Conservation (phyloP, 805 yeast species). For the Grigorovia jiainica region DNA sequence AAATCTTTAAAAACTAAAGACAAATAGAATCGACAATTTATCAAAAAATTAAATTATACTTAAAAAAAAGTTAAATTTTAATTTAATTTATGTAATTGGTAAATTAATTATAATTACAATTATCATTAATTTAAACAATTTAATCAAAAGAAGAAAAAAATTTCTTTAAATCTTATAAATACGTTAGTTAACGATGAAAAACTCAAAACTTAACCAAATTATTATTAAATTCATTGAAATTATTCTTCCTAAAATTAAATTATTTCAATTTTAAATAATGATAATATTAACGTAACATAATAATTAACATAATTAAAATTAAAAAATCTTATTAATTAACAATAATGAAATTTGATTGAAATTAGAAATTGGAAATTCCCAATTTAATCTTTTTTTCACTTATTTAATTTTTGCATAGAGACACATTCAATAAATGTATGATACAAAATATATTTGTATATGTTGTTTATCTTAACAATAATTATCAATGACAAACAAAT, state of each 20-base stretch:
- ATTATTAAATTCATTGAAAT: too few species aligned
- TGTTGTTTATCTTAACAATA: neutral
- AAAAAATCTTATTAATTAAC: neutral
- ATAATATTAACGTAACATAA: too few species aligned
- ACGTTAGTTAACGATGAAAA: too few species aligned
- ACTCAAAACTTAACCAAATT: too few species aligned
- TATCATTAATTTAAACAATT: too few species aligned
- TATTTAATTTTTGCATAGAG: slow-evolving; percentile 26
- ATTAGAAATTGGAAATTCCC: neutral
- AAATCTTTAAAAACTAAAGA: slow-evolving; percentile 4
- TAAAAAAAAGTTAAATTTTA: neutral
- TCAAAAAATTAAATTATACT: neutral
- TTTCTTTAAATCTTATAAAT: neutral
- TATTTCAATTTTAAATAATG: too few species aligned
- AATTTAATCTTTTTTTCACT: too few species aligned
- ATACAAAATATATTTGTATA: slow-evolving; percentile 3
- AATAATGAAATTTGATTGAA: neutral
- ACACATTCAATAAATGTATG: slow-evolving; percentile 26
- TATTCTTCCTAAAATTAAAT: too few species aligned
- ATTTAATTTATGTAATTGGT: neutral
- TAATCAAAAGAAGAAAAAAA: too few species aligned
- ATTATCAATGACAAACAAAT: neutral
- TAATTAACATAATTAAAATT: neutral
- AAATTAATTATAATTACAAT: neutral
- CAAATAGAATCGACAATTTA: neutral